Evolutionary conservation across 495 filamentous ascomycete genomes (phyloP), one percentile per base, ranked within the genome.

Genomic region (Corynascus novoguineensis): DNA sequence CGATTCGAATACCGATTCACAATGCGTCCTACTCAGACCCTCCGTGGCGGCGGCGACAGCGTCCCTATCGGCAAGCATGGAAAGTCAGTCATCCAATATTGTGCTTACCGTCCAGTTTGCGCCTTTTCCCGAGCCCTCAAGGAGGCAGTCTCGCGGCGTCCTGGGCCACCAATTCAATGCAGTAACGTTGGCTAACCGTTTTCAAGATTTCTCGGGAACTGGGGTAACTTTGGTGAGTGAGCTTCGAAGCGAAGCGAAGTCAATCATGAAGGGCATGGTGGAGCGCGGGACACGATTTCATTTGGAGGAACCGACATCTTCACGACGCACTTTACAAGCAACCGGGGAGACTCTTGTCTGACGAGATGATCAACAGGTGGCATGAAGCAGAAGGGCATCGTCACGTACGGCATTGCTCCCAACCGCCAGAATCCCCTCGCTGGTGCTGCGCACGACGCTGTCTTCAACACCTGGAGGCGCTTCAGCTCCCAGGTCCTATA

Each of bases 191-290:
- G 55, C 69, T 75, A 46, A 77, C 64, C 54, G 10, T 64, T n/a
- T 62, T 60, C 64, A 68, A 96, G 92, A 58, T 97, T 78, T 73
- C 75, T 95, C 45, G 93, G 92, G 67, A 70, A 67, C 69, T 97
- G 92, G 92, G 92, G 92, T 64, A 77, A 77, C 66, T 73, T 97
- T 57, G 92, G 89, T 93, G 83, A 75, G 83, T 83, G 58, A 53
- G 2, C n/a, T 22, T 25, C 22, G 25, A 38, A 41, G 12, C 50
- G 27, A 46, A 5, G 24, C 46, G 27, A 11, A 34, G 29, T 17
- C 50, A 37, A 57, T 31, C 27, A 29, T n/a, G n/a, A 21, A 31
- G 19, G 15, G 22, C 25, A 17, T 25, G 45, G 28, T 32, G 47
- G 14, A 12, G 24, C 19, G 34, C n/a, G 38, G 19, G 28, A 45